Evolutionary conservation across 257 asterid species (phyloP), one percentile per base, ranked within the genome.

Genomic region (Knoxia roxburghii): DNA sequence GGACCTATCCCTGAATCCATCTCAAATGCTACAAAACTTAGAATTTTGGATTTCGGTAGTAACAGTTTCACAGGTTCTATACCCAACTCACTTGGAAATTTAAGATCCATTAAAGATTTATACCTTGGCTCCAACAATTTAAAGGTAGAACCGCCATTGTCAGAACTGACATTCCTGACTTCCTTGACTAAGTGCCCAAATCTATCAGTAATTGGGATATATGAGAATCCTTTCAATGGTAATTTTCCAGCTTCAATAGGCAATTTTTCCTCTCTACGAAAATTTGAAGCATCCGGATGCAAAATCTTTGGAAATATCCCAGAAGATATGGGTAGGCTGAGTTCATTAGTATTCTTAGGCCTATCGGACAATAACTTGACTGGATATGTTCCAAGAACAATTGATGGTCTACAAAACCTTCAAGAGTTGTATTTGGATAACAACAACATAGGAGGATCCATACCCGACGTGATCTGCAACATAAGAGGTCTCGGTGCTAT

Each of bases 21-120:
- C 71, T 65, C 69, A 9, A 75, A 81, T 29, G 75, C 76, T 17
- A 60, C 81, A 1, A 45, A 37, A 14, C 81, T 81, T 12, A 23
- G 3, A 5, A 10, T 0, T 7, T 40, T 81, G 2, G 39, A 1
- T 0, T 81, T 81, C 9, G 0, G 6, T 7, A 0, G 0, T 0
- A 81, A 81, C 65, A n/a, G 24, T 2, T 74, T 79, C 67, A 54
- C 32, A 17, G 80, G 80, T 35, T 51, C 9, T 2, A 46, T 76
- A 0, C 82, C 87, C 7, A 46, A 46, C 32, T 74, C 68, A 26
- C 40, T 79, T 1, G 77, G 77, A 23, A 49, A 68, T 23, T 55
- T 76, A 18, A 35, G 48, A 58, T 41, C 30, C 15, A 80, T 81
- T 3, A 15, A 60, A 26, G 0, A 2, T 12, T 48, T 79, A 0